phyloP scores from a whole-genome alignment of 176 grass and related monocot genomes.

The Triticum monococcum region DNA sequence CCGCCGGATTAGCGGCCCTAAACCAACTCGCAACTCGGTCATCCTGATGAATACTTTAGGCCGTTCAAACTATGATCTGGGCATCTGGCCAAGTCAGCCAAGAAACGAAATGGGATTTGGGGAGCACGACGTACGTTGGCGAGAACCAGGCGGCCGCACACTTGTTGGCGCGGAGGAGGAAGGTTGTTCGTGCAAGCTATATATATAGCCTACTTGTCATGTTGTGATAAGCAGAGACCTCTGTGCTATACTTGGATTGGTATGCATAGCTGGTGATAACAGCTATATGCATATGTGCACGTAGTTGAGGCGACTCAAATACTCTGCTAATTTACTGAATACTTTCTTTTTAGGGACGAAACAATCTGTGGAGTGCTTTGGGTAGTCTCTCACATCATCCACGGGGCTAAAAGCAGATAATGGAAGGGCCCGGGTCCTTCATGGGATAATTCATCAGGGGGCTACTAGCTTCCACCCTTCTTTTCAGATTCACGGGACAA shows the following conservation, averaged over 20 bases:
- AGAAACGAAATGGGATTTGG: conserved; percentile 27
- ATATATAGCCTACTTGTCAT: conserved; percentile 38
- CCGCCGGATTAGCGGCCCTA: neutral
- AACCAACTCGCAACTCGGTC: neutral
- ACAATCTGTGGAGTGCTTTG: neutral
- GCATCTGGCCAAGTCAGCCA: neutral
- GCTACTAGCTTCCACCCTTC: neutral
- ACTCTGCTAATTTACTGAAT: too few relatives aligned
- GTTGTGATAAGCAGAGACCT: conserved; percentile 26
- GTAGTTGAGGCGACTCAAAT: too few relatives aligned
- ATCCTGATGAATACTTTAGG: neutral
- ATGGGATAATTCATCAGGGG: neutral
- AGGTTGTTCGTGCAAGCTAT: conserved; percentile 25
- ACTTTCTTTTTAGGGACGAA: neutral
- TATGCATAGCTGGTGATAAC: too few relatives aligned
- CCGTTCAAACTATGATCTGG: conserved; percentile 10
- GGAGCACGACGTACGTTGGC: neutral
- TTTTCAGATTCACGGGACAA: neutral
- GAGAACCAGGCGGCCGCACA: conserved; percentile 1
- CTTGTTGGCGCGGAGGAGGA: conserved; percentile 19
- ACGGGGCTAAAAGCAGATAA: neutral
- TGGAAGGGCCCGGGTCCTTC: neutral
- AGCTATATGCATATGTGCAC: too few relatives aligned
- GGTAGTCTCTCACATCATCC: too few relatives aligned
- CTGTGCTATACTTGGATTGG: too few relatives aligned